A percentile compares a stretch with the other conserved stretches of the same genome.
Conservation (phyloP, 257 asterid genomes). For the Cruciata laevipes region DNA sequence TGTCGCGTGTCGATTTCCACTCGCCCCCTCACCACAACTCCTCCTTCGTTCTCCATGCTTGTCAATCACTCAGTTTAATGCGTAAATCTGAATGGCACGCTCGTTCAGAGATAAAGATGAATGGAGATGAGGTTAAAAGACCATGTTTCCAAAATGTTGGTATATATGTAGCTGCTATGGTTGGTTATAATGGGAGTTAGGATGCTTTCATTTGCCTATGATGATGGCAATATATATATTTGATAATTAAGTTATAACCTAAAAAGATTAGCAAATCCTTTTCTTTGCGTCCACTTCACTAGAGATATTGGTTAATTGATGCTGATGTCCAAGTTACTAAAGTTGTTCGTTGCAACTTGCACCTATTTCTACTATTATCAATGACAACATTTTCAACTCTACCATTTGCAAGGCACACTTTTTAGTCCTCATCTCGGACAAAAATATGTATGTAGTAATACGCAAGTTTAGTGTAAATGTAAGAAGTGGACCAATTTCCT, state of each 20-base stretch:
- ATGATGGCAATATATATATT: constrained; percentile 4
- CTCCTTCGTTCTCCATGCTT: constrained; percentile 49
- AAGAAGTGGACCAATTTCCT: constrained; percentile 1
- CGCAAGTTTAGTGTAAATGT: not conserved
- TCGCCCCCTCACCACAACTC: constrained; percentile 72
- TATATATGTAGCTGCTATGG: not conserved
- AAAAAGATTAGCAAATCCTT: constrained; percentile 34
- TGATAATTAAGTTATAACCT: not conserved
- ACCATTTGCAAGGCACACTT: too few species aligned
- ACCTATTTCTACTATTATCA: constrained; percentile 10
- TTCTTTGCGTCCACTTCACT: constrained; percentile 94
- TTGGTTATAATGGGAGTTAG: constrained; percentile 1
- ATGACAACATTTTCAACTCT: not conserved
- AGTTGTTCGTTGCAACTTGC: constrained; percentile 44
- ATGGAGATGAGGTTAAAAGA: not conserved
- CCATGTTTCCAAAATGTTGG: not conserved
- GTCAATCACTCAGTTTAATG: constrained; percentile 20
- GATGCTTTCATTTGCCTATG: constrained; percentile 12
- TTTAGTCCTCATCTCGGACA: not conserved
- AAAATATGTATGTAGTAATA: not conserved
- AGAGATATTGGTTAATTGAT: constrained; percentile 53
- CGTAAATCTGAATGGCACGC: not conserved
- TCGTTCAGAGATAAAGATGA: not conserved
- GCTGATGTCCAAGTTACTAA: constrained; percentile 32
- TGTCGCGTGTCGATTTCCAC: constrained; percentile 76